A percentile compares a stretch with the other conserved stretches of the same genome.
Conservation (phyloP, 345 rosid genomes). For the Euphorbia peplus region DNA sequence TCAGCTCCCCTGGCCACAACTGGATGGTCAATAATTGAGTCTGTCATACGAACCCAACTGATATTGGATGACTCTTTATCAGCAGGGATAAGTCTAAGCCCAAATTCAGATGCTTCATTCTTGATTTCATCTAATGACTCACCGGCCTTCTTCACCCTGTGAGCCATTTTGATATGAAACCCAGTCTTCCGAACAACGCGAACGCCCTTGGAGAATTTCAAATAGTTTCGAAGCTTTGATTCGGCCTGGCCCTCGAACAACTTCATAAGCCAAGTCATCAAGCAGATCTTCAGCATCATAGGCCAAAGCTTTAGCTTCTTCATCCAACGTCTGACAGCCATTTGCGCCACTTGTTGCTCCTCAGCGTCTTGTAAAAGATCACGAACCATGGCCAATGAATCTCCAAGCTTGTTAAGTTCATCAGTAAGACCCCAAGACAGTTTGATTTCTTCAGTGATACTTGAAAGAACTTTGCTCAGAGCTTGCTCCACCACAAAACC, state of each 20-base stretch:
- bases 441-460: conserved; percentile 1
- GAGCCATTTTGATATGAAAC: not conserved
- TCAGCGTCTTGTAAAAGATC: conserved; percentile 1
- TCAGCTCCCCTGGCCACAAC: not conserved
- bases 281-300: conserved; percentile 2
- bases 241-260: not conserved
- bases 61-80: not conserved
- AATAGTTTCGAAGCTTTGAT: not conserved
- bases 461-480: not conserved
- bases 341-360: not conserved
- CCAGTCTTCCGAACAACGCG: not conserved
- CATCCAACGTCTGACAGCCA: not conserved
- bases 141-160: not conserved
- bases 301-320: not conserved
- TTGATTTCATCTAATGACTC: no score
- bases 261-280: not conserved
- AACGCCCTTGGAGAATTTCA: not conserved
- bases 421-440: not conserved
- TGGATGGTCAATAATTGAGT: conserved; percentile 1
- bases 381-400: not conserved
- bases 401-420: not conserved
- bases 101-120: not conserved
- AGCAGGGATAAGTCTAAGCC: not conserved
- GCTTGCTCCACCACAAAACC: not conserved
- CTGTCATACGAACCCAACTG: not conserved